Conservation (phyloP, 2,329 filamentous ascomycete species). For the Dactylonectria estremocensis region DNA sequence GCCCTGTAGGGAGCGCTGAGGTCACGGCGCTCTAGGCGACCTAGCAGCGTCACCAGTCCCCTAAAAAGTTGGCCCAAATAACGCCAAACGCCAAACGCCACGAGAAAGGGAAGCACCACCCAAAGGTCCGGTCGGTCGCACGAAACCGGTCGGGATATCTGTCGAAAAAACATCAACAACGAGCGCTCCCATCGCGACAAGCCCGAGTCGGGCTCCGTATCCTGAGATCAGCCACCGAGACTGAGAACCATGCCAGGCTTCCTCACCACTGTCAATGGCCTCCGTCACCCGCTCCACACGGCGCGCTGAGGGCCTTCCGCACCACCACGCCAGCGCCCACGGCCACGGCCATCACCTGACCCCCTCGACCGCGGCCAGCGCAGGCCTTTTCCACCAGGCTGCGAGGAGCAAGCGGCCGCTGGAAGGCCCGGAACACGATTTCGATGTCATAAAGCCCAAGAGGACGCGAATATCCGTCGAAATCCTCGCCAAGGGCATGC, state of each 20-base stretch:
- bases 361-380: slow-evolving; percentile 50
- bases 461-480: slow-evolving; percentile 68
- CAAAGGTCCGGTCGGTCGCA: slow-evolving; percentile 40
- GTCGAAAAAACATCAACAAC: slow-evolving; percentile 49
- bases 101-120: slow-evolving; percentile 29
- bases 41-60: slow-evolving; percentile 27
- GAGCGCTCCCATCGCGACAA: slow-evolving; percentile 47
- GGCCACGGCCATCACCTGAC: slow-evolving; percentile 39
- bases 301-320: slow-evolving; percentile 64
- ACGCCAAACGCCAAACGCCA: slow-evolving; percentile 35
- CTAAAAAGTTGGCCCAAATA: slow-evolving; percentile 24
- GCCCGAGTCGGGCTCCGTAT: slow-evolving; percentile 36
- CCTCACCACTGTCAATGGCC: slow-evolving; percentile 61
- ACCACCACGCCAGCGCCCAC: slow-evolving; percentile 49
- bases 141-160: slow-evolving; percentile 41
- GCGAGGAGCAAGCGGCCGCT: slow-evolving; percentile 63
- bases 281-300: slow-evolving; percentile 67
- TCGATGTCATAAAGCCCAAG: slow-evolving; percentile 63
- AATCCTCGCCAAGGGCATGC: slow-evolving; percentile 58
- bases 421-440: slow-evolving; percentile 61
- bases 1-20: slow-evolving; percentile 29
- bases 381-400: slow-evolving; percentile 52
- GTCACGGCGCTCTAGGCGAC: slow-evolving; percentile 29
- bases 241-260: slow-evolving; percentile 57
- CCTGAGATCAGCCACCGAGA: slow-evolving; percentile 41